A percentile compares a stretch with the other conserved stretches of the same genome.
These are phyloP conservation scores for Daldinia sp. DNA, from an alignment of 2,329 filamentous ascomycete genomes.

Conservation along the genomic window DNA sequence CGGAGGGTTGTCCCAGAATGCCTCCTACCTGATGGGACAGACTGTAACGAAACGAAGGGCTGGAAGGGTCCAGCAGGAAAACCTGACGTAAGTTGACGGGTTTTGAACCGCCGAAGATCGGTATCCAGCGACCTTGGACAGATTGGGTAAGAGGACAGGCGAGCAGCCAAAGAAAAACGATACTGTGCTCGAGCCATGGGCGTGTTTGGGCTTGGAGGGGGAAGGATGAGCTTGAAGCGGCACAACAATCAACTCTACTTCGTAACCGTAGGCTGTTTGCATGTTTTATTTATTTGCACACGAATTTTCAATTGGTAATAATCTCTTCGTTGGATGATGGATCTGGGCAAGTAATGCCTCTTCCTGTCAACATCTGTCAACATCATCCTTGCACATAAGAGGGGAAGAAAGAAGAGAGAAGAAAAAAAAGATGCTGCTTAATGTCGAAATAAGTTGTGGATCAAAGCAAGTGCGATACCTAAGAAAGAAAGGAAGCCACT, in stretches of 20 bases:
- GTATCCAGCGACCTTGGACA: conserved; percentile 32
- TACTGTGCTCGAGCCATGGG: conserved; percentile 11
- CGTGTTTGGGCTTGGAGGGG: neutral
- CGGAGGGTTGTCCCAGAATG: conserved; percentile 23
- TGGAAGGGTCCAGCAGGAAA: conserved; percentile 28
- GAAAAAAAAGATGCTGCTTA: neutral
- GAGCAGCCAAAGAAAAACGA: conserved; percentile 21
- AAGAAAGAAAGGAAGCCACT: neutral
- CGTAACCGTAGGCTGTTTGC: neutral
- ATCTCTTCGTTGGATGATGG: too few relatives aligned
- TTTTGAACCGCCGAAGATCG: conserved; percentile 35
- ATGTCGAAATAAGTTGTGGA: neutral
- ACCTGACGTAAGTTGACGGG: conserved; percentile 37
- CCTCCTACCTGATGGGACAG: conserved; percentile 11
- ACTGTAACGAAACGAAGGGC: conserved; percentile 18
- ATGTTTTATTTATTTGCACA: neutral
- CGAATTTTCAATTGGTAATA: neutral
- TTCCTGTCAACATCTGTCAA: too few relatives aligned
- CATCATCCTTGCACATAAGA: too few relatives aligned
- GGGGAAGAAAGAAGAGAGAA: neutral
- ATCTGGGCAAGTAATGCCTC: too few relatives aligned
- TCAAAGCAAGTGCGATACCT: neutral
- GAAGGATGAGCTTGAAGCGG: conserved; percentile 9
- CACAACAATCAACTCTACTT: conserved; percentile 6
- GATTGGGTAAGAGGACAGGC: conserved; percentile 38